Evolutionary conservation across 2,329 filamentous ascomycete genomes (phyloP).

Genomic region (Metarhizium robertsii): DNA sequence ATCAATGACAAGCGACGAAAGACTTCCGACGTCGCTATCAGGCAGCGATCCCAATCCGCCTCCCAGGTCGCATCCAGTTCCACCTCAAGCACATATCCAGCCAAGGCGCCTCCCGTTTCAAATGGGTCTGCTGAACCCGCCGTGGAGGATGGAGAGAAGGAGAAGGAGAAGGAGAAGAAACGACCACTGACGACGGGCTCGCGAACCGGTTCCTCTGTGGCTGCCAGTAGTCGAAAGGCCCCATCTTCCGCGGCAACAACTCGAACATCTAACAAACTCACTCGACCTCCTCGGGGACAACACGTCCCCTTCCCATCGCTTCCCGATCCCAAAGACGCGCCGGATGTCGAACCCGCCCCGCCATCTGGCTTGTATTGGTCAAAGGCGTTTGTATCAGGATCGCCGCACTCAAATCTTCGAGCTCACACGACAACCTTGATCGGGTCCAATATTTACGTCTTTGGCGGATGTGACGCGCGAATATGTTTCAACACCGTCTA

Average conservation of each 20-base stretch:
- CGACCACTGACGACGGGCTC: slow-evolving; percentile 14
- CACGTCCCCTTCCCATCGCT: slow-evolving; percentile 47
- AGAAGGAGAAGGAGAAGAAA: slow-evolving; percentile 15
- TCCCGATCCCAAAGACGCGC: slow-evolving; percentile 43
- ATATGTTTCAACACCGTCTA: slow-evolving; percentile 63
- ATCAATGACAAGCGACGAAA: slow-evolving; percentile 38
- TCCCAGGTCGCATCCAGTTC: slow-evolving; percentile 23
- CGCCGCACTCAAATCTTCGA: slow-evolving; percentile 49
- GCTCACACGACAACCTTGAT: slow-evolving; percentile 60
- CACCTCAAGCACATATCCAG: slow-evolving; percentile 13
- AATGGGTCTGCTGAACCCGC: slow-evolving; percentile 14
- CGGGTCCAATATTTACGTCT: slow-evolving; percentile 58
- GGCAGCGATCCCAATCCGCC: slow-evolving; percentile 45
- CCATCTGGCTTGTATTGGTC: slow-evolving; percentile 69
- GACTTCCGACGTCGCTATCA: slow-evolving; percentile 41
- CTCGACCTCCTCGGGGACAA: slow-evolving; percentile 25
- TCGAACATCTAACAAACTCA: slow-evolving; percentile 8
- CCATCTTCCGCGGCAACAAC: slow-evolving; percentile 9
- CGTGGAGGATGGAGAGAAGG: slow-evolving; percentile 17
- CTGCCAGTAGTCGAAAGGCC: slow-evolving; percentile 30
- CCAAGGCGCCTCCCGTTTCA: slow-evolving; percentile 15
- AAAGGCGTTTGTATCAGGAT: slow-evolving; percentile 52
- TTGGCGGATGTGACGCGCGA: slow-evolving; percentile 58
- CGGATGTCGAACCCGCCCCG: slow-evolving; percentile 53
- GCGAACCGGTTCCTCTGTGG: not conserved